Base-by-base conservation (phyloP, 345 rosid species). In the Mallotus nudiflorus region DNA sequence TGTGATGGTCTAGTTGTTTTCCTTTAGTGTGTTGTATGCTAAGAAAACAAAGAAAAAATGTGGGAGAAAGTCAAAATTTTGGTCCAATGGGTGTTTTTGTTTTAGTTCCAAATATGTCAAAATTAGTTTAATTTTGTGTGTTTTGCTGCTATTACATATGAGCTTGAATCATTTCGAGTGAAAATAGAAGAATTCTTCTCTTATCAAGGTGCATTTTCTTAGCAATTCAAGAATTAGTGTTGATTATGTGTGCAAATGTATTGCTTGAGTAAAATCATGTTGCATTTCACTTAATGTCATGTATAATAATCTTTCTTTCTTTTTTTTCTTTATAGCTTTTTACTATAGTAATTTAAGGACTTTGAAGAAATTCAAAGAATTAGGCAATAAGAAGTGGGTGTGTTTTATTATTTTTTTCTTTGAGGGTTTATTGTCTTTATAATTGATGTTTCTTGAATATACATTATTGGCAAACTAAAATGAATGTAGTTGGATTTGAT, bases 401-500 rank as follows among this genome's bases (percentile, higher is more conserved):
- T 58, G 25, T 16, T 63, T 63, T 33, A 19, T 33, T 33, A 66
- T 62, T 22, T 37, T 65, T 49, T 62, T 15, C 57, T 54, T 10
- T 37, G 12, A 29, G 74, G 31, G 12, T 5, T 42, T 42, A 12
- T 42, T 5, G 52, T 61, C 35, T 60, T 9, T 57, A 35, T 39
- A 24, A 39, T 61, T 48, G 66, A 68, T 52, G 50, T 60, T 62
- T 56, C 51, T 4, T 55, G 28, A 62, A 50, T 46, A 65, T 29
- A 57, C 40, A 52, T 48, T 44, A 22, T 50, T 65, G 37, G 49
- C 44, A 54, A 60, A 33, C 68, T 56, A 66, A 78, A 68, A 88
- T 90, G 93, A 84, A 89, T 76, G 91, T 85, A 75, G 76, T 88
- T 62, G 96, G 96, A 49, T 85, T 90, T 70, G 96, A 90, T 73